A percentile compares a stretch with the other conserved stretches of the same genome.
Evolutionary conservation across 352 stramenopile species (phyloP).

Genomic region (Globisporangium middletonii): DNA sequence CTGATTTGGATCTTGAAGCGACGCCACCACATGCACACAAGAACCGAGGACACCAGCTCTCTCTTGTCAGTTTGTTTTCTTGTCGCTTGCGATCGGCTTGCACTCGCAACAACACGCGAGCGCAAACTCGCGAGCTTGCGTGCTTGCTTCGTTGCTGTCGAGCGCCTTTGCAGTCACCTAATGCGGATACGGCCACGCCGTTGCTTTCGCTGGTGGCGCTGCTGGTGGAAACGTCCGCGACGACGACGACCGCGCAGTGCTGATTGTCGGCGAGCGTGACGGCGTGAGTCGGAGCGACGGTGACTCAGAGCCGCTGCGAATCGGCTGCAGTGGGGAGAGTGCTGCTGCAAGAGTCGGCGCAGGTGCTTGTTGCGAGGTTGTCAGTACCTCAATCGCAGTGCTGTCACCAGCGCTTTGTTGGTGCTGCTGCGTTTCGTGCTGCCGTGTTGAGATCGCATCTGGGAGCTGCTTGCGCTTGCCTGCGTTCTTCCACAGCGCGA

Average conservation of each 20-base stretch:
- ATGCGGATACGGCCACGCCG: neutral
- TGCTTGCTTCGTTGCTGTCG: neutral
- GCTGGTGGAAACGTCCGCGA: conserved; percentile 2
- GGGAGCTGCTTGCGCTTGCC: conserved; percentile 31
- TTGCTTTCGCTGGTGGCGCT: neutral
- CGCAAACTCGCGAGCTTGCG: too few relatives aligned
- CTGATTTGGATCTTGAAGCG: too few relatives aligned
- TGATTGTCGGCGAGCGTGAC: conserved; percentile 15
- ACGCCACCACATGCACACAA: too few relatives aligned
- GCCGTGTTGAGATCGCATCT: conserved; percentile 36
- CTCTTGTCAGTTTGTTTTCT: too few relatives aligned
- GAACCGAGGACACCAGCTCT: too few relatives aligned
- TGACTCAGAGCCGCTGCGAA: neutral
- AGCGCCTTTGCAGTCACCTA: neutral
- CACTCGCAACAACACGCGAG: too few relatives aligned
- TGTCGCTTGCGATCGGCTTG: too few relatives aligned
- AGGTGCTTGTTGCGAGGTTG: neutral
- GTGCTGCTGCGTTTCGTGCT: conserved; percentile 1
- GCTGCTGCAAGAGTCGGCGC: neutral
- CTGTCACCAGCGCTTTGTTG: neutral
- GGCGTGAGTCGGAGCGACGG: conserved; percentile 4
- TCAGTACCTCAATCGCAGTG: neutral
- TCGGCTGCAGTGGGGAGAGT: neutral
- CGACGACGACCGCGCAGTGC: neutral
- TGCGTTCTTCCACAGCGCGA: conserved; percentile 59